Evolutionary conservation across 2,329 filamentous ascomycete species (phyloP), one percentile per base, ranked within the genome.

Genomic region (Alternaria triticimaculans): DNA sequence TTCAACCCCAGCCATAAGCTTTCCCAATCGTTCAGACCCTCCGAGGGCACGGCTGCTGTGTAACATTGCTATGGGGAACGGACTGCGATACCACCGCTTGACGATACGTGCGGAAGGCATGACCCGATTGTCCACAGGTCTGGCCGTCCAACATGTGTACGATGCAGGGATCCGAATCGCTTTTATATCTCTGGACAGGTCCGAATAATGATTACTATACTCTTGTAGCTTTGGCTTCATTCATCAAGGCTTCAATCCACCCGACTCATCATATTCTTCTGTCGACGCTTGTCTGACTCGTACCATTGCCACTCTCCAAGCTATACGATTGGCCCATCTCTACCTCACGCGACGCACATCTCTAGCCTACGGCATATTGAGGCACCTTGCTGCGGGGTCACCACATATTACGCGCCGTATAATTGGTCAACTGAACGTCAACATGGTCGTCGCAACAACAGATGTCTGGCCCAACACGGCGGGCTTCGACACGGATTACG

Each of bases 401-500:
- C 28, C 28, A 15, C 28, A 41, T 41, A 41, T 9, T 21, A 37
- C 28, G 28, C n/a, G 9, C 20, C n/a, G 9, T 15, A 23, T 26
- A n/a, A 26, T 15, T 23, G 18, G 20, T 7, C 20, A 53, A 11
- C 5, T 10, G 15, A 15, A 12, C 21, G 6, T 26, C 26, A 55
- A 26, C 5, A 63, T 63, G 60, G 50, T 64, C 30, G 46, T 58
- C 37, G 50, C 61, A 23, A 72, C 59, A 20, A 72, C 70, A 55
- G 67, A 64, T 37, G 61, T 66, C 18, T 78, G 76, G 76, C 76
- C 76, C 6, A 79, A 78, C 33, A 70, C 72, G 25, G 53, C 65
- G 18, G 75, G 77, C 2, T 93, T 93, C 71, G 87, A 92, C 60
- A 87, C 85, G 18, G 83, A 90, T 45, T 87, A 87, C 12, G 89